Conservation (phyloP, 164 flowering plant species). For the Dillenia suffruticosa region DNA sequence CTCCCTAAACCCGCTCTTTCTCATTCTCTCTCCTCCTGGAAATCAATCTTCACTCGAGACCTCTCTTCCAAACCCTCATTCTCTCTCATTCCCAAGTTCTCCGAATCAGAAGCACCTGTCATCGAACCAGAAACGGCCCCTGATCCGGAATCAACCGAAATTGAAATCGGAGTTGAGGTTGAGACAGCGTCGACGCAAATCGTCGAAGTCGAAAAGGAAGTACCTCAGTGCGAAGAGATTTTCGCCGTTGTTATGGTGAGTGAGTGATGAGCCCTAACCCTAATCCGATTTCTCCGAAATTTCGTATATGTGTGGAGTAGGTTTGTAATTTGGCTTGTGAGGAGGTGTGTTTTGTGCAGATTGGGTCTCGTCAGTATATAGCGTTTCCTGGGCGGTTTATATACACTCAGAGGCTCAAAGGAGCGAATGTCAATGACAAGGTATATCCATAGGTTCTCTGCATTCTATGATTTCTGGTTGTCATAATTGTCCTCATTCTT, state of each 20-base stretch:
- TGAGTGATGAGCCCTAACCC: neutral
- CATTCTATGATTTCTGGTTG: too few species aligned
- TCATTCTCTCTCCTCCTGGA: constrained; percentile 12
- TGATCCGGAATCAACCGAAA: constrained; percentile 15
- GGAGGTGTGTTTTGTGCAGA: constrained; percentile 26
- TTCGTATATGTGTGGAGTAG: neutral
- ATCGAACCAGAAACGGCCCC: constrained; percentile 18
- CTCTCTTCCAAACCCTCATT: constrained; percentile 17
- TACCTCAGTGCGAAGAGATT: constrained; percentile 56
- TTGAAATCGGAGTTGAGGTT: constrained; percentile 2
- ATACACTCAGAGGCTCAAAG: constrained; percentile 85
- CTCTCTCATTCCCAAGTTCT: constrained; percentile 18
- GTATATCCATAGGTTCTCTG: constrained; percentile 19
- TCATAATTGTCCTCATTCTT: too few species aligned
- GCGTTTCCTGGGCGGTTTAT: constrained; percentile 82
- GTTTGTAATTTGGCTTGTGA: neutral
- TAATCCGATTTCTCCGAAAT: neutral
- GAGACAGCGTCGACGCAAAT: constrained; percentile 5
- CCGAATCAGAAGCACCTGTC: constrained; percentile 33
- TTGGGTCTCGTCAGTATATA: constrained; percentile 84
- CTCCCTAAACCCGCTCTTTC: constrained; percentile 18
- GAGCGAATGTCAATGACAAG: constrained; percentile 85
- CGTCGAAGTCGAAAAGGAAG: constrained; percentile 19
- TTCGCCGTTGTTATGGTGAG: constrained; percentile 92
- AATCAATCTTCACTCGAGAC: constrained; percentile 8